Evolutionary conservation across 179 eudicot species (phyloP).

Genomic region (Nepenthes alata): DNA sequence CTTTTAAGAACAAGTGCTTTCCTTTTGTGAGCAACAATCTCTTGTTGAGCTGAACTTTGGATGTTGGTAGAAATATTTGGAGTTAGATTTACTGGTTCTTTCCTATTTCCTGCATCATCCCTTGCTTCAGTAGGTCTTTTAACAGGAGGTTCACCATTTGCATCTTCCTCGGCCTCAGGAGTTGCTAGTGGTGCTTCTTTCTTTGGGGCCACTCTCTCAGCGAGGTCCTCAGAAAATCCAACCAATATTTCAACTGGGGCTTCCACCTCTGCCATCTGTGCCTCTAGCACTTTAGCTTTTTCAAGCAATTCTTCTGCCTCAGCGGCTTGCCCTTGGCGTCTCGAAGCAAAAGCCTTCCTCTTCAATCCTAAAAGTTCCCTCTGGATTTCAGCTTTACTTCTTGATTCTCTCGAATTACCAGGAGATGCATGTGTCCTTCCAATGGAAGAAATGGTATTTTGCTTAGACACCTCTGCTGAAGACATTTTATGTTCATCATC

Average conservation of each 20-base stretch:
- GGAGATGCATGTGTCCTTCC: constrained; percentile 14
- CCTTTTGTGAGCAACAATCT: constrained; percentile 62
- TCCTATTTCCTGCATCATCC: constrained; percentile 22
- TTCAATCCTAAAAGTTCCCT: constrained; percentile 75
- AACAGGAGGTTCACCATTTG: constrained; percentile 18
- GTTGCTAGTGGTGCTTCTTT: constrained; percentile 19
- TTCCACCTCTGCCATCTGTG: constrained; percentile 65
- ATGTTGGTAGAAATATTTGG: constrained; percentile 22
- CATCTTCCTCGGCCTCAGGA: constrained; percentile 9
- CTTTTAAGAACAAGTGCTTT: constrained; percentile 70
- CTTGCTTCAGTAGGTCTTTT: constrained; percentile 21
- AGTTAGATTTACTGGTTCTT: constrained; percentile 10
- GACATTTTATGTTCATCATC: constrained; percentile 17
- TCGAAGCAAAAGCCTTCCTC: constrained; percentile 68
- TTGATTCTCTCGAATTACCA: constrained; percentile 14
- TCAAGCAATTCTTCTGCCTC: constrained; percentile 76
- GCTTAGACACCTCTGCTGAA: constrained; percentile 18
- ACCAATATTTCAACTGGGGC: constrained; percentile 18
- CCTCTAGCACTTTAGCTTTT: constrained; percentile 58
- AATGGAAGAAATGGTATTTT: constrained; percentile 5
- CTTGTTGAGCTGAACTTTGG: constrained; percentile 37
- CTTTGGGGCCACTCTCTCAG: constrained; percentile 12
- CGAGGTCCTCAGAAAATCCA: constrained; percentile 11
- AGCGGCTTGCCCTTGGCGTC: constrained; percentile 71
- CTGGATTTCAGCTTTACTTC: constrained; percentile 71